Conservation (phyloP, 345 rosid species). For the Balakata baccata region DNA sequence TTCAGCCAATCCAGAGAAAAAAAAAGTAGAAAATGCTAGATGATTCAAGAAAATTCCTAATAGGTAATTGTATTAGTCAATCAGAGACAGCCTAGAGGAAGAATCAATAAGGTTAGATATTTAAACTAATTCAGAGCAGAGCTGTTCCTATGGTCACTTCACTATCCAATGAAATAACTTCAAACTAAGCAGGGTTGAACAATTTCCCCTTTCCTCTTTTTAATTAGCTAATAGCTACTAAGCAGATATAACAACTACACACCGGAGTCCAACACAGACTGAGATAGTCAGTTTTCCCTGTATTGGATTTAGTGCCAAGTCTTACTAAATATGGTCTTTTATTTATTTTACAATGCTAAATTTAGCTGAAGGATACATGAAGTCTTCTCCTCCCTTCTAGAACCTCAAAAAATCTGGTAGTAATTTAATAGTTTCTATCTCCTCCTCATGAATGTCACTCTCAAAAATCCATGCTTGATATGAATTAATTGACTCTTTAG, state of each 20-base stretch:
- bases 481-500: background rate
- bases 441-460: background rate
- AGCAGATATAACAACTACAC: background rate
- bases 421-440: background rate
- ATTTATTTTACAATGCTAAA: background rate
- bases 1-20: background rate
- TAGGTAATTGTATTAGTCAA: background rate
- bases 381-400: background rate
- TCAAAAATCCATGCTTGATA: background rate
- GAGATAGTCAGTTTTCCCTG: background rate
- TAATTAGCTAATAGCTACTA: background rate
- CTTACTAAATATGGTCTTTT: background rate
- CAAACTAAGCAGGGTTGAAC: background rate
- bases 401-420: background rate
- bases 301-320: background rate
- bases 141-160: background rate
- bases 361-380: background rate
- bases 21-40: background rate
- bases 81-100: no score
- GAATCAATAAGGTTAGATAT: no score
- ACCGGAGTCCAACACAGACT: no score
- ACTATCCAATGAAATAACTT: background rate
- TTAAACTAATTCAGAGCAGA: no score
- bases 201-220: no score
- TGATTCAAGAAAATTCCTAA: background rate